phyloP scores from a whole-genome alignment of 441 rosid genomes.

The Pelargonium fulgidum region DNA sequence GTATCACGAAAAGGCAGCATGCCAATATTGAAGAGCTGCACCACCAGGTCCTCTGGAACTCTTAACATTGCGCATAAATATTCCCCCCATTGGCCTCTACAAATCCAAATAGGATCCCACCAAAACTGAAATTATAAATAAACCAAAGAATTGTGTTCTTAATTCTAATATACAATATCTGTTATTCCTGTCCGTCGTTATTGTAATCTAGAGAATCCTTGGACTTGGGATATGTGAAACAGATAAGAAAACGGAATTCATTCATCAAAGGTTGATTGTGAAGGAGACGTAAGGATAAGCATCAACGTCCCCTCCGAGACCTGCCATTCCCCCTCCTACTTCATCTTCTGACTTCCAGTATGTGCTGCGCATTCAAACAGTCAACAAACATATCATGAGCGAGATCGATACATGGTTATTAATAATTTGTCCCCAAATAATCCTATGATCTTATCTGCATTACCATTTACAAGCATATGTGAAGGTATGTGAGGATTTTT shows the following conservation, averaged over 20 bases:
- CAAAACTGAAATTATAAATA: neutral
- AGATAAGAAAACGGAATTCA: conserved; percentile 7
- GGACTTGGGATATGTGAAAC: conserved; percentile 12
- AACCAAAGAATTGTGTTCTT: neutral
- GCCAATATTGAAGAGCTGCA: too few relatives aligned
- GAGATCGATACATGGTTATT: too few relatives aligned
- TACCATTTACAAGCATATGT: too few relatives aligned
- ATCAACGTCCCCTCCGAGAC: conserved; percentile 76
- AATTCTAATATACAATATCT: neutral
- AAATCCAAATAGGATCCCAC: neutral
- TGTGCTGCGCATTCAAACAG: conserved; percentile 56
- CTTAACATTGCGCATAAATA: neutral
- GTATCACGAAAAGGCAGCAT: too few relatives aligned
- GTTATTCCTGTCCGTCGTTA: conserved; percentile 26
- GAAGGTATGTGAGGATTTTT: neutral
- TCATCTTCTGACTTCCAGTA: conserved; percentile 94
- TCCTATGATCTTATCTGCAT: too few relatives aligned
- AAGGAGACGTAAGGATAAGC: conserved; percentile 73
- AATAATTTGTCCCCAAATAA: too few relatives aligned
- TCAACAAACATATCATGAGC: neutral
- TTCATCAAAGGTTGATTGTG: conserved; percentile 57
- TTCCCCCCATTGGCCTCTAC: neutral
- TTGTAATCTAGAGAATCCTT: conserved; percentile 21
- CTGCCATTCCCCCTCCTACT: conserved; percentile 58
- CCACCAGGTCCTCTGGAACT: neutral